Percentiles rank a stretch among this genome's conserved stretches.
These are phyloP conservation scores for Backusella macrospora DNA, from an alignment of 192 early-diverging fungal genomes.

Conservation along the genomic window DNA sequence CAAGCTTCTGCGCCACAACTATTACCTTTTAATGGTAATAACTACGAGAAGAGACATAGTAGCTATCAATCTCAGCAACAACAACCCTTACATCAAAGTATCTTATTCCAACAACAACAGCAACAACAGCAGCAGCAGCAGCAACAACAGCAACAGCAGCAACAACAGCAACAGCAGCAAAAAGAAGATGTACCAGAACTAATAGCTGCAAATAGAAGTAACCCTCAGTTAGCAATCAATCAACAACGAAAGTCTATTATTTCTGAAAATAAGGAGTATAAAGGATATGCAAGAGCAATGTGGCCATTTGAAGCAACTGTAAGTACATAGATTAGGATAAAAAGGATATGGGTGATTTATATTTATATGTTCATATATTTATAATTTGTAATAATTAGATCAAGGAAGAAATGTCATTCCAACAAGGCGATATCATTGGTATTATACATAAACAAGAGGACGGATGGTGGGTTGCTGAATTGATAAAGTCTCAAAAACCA, in stretches of 20 bases:
- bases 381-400: constrained; percentile 21
- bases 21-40: background rate
- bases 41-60: background rate
- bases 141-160: constrained; percentile 8
- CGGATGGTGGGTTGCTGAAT: constrained; percentile 64
- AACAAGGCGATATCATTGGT: constrained; percentile 47
- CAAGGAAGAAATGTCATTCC: constrained; percentile 55
- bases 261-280: background rate
- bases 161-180: background rate
- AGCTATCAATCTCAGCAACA: background rate
- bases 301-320: constrained; percentile 50
- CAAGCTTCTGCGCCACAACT: background rate
- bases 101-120: background rate
- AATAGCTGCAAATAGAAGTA: constrained; percentile 4
- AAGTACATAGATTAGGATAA: background rate
- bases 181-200: constrained; percentile 12
- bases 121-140: background rate
- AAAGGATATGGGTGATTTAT: background rate
- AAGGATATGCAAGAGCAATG: constrained; percentile 28
- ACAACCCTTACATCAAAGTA: background rate
- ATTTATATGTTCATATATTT: background rate
- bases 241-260: background rate
- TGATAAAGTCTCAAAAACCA: constrained; percentile 26
- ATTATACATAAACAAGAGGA: constrained; percentile 50
- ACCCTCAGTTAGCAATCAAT: background rate